Evolutionary conservation across 345 rosid species (phyloP), one percentile per base, ranked within the genome.

Genomic region (Salix caprea): DNA sequence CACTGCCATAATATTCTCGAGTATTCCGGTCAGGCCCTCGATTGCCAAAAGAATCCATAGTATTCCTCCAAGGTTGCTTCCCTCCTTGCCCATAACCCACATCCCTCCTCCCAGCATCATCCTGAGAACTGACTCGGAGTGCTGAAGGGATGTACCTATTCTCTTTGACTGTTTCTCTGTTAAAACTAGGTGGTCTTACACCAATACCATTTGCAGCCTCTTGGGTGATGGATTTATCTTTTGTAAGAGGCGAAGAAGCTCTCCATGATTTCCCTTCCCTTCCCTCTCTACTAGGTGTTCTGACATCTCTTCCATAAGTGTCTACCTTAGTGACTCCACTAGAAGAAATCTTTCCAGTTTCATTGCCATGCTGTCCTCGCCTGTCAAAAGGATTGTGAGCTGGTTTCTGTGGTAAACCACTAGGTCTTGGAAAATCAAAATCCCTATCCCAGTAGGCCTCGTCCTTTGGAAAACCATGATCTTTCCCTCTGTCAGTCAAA

Each of bases 361-460:
- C 96, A 88, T 85, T 86, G 76, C 86, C 95, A 79, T 82, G 90
- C 78, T 78, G 92, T 50, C 85, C 89, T 86, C 89, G 65, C 84
- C 85, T 88, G 73, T 88, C 90, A 80, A 85, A 84, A 72, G 66
- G 56, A 82, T 71, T 82, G 75, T 88, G 81, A 78, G 84, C 82
- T 50, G 88, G 89, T 79, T 85, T 95, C 72, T 89, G 97, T 2
- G 91, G 93, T 21, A 85, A 82, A 77, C 75, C 80, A 82, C 86
- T 87, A 58, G 88, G 68, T 84, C 87, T 93, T 19, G 93, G 93
- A 79, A 89, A 83, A 86, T 89, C 92, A 84, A 87, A 90, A 87
- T 87, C 91, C 60, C 86, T 85, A 44, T 95, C 96, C 98, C 96
- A 88, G 66, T 72, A 90, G 70, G 88, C 86, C 67, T 92, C 98